Evolutionary conservation across 495 filamentous ascomycete genomes (phyloP).

Genomic region (Xylaria castorea): DNA sequence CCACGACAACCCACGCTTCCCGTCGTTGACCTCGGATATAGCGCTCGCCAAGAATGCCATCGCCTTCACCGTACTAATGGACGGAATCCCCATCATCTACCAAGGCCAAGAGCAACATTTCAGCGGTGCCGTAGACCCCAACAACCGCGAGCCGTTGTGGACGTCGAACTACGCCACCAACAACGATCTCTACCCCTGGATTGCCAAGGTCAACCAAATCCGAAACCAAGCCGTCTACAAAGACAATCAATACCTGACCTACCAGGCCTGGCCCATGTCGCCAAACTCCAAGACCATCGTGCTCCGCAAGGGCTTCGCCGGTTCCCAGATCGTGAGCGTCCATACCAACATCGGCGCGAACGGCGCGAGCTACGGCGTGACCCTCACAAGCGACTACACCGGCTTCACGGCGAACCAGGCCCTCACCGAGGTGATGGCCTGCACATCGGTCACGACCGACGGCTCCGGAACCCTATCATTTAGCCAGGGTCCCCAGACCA

Average conservation of each 20-base stretch:
- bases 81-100: conserved; percentile 55
- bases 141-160: conserved; percentile 80
- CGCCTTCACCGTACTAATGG: conserved; percentile 71
- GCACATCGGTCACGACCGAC: conserved; percentile 52
- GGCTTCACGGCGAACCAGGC: conserved; percentile 46
- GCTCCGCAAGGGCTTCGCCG: conserved; percentile 65
- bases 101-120: conserved; percentile 76
- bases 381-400: conserved; percentile 49
- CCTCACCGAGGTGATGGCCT: conserved; percentile 60
- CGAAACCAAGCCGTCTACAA: conserved; percentile 61
- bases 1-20: conserved; percentile 73
- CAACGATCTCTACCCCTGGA: conserved; percentile 64
- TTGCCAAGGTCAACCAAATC: conserved; percentile 64
- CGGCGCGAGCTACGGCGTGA: conserved; percentile 54
- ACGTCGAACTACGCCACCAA: conserved; percentile 64
- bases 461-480: conserved; percentile 53
- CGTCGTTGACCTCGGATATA: conserved; percentile 60
- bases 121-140: conserved; percentile 59
- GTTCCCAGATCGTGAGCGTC: conserved; percentile 62
- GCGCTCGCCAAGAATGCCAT: conserved; percentile 70
- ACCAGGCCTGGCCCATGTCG: conserved; percentile 63
- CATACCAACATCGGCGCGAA: conserved; percentile 64
- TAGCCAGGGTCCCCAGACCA: conserved; percentile 55
- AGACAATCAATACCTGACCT: conserved; percentile 56
- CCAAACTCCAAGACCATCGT: conserved; percentile 63